phyloP scores from a whole-genome alignment of 1,139 yeast genomes.

The Pichia cactophila region DNA sequence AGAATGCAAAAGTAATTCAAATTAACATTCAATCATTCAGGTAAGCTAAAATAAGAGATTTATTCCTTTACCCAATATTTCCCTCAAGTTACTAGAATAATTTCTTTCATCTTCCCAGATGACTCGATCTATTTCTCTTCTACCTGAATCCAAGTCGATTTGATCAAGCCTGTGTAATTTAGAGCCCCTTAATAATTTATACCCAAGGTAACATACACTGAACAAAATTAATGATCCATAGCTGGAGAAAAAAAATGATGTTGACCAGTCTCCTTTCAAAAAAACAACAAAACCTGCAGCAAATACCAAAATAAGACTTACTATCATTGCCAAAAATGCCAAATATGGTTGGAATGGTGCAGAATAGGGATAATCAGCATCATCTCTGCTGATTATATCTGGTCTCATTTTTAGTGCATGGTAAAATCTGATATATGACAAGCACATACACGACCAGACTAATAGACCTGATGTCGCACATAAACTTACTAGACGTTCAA shows the following conservation, averaged over 20 bases:
- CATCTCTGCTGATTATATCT: constrained; percentile 56
- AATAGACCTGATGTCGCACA: constrained; percentile 66
- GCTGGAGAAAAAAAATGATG: constrained; percentile 56
- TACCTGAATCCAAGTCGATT: constrained; percentile 69
- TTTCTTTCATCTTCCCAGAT: constrained; percentile 60
- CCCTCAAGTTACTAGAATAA: constrained; percentile 28
- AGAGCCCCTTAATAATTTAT: constrained; percentile 49
- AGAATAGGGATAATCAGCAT: constrained; percentile 64
- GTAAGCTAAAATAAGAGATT: constrained; percentile 17
- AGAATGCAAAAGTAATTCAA: neutral
- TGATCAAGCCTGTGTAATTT: constrained; percentile 55
- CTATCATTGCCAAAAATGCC: constrained; percentile 59
- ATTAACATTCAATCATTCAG: neutral
- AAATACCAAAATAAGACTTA: constrained; percentile 47
- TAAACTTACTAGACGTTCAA: constrained; percentile 55
- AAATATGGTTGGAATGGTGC: constrained; percentile 73
- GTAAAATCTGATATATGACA: constrained; percentile 64
- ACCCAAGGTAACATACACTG: constrained; percentile 44
- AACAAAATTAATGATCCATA: constrained; percentile 60
- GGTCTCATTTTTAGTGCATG: constrained; percentile 61
- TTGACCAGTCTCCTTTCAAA: constrained; percentile 53
- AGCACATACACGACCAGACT: constrained; percentile 78
- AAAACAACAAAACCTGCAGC: constrained; percentile 69
- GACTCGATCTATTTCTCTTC: constrained; percentile 64
- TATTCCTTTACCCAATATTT: constrained; percentile 21